These are phyloP conservation scores for Lepidium didymum DNA, from an alignment of 345 rosid species.

Conservation along the genomic window DNA sequence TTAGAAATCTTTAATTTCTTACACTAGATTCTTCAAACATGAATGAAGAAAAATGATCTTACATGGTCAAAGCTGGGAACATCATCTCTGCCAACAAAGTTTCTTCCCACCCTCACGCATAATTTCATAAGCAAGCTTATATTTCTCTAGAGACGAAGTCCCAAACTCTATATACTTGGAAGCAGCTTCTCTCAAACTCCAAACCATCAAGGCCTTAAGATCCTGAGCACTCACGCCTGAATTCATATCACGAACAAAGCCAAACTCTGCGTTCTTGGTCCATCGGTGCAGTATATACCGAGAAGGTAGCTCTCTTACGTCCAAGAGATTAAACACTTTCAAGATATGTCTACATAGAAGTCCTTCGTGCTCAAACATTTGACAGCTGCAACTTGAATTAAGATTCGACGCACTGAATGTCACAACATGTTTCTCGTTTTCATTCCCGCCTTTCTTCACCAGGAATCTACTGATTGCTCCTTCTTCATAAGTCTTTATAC, in stretches of 20 bases:
- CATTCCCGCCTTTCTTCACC: constrained; percentile 64
- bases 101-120: constrained; percentile 80
- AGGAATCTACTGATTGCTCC: constrained; percentile 60
- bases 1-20: background rate
- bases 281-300: constrained; percentile 69
- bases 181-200: constrained; percentile 92
- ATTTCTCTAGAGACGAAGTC: constrained; percentile 56
- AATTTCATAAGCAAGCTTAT: constrained; percentile 74
- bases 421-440: constrained; percentile 58
- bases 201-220: constrained; percentile 55
- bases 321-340: constrained; percentile 65
- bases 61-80: constrained; percentile 8
- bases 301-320: constrained; percentile 67
- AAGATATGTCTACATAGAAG: constrained; percentile 71
- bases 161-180: constrained; percentile 73
- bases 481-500: constrained; percentile 67
- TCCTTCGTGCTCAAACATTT: constrained; percentile 90
- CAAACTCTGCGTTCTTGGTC: constrained; percentile 76
- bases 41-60: background rate
- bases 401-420: constrained; percentile 58
- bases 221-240: constrained; percentile 57
- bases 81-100: constrained; percentile 63
- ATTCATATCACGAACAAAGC: constrained; percentile 47
- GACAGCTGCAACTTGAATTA: constrained; percentile 73
- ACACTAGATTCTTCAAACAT: background rate